Evolutionary conservation across 495 filamentous ascomycete species (phyloP).

Genomic region (Bryoglossum gracile): DNA sequence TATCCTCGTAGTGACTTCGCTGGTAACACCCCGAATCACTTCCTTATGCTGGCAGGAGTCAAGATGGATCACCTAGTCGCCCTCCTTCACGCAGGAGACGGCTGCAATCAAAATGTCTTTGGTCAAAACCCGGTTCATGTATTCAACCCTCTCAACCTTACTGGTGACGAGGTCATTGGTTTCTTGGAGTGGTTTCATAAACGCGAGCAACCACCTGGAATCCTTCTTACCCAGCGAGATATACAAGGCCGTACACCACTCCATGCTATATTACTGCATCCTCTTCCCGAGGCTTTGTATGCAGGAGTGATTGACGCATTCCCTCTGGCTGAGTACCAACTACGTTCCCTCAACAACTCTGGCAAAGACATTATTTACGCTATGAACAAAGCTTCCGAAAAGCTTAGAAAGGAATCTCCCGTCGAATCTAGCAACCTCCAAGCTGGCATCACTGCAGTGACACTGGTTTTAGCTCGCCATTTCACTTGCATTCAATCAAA

Average conservation of each 20-base stretch:
- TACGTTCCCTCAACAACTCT: constrained; percentile 13
- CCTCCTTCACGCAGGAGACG: too few species aligned
- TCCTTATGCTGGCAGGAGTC: constrained; percentile 19
- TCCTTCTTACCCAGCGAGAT: constrained; percentile 18
- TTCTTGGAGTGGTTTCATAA: constrained; percentile 19
- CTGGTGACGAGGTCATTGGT: constrained; percentile 9
- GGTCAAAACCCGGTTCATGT: constrained; percentile 22
- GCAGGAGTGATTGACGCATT: constrained; percentile 11
- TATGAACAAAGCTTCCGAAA: constrained; percentile 18
- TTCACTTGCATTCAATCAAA: neutral
- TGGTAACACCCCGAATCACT: constrained; percentile 17
- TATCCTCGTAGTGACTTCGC: constrained; percentile 12
- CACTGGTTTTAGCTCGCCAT: neutral
- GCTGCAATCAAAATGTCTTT: constrained; percentile 15
- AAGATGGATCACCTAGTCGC: constrained; percentile 11
- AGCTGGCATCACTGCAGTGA: constrained; percentile 12
- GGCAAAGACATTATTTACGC: constrained; percentile 9
- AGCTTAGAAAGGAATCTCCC: constrained; percentile 4
- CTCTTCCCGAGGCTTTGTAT: constrained; percentile 15
- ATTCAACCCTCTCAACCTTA: constrained; percentile 13
- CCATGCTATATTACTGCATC: constrained; percentile 18
- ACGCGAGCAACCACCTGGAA: constrained; percentile 7
- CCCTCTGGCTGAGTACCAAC: constrained; percentile 12
- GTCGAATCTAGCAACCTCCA: constrained; percentile 14
- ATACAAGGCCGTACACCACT: constrained; percentile 19